Conservation (phyloP, 768 basidiomycete genomes). For the Suillus weaverae region DNA sequence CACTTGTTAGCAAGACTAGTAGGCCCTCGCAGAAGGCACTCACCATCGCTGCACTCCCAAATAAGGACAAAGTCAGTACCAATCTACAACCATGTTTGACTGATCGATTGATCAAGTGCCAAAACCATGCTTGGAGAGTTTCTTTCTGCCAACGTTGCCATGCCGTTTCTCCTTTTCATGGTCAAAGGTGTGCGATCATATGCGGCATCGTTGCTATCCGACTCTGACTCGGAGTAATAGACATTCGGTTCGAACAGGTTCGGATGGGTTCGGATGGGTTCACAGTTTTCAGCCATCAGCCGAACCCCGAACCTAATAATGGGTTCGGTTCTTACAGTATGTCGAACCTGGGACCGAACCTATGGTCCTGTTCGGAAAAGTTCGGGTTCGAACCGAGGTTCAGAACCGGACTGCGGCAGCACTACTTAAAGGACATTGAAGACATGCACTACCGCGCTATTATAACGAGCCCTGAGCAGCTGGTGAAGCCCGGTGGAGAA, state of each 20-base stretch:
- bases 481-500: background rate
- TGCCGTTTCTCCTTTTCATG: conserved; percentile 93
- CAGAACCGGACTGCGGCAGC: too few species aligned
- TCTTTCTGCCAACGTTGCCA: conserved; percentile 88
- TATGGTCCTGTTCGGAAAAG: too few species aligned
- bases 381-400: too few species aligned
- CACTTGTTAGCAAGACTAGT: conserved; percentile 15
- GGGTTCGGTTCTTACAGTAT: too few species aligned
- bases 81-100: conserved; percentile 77
- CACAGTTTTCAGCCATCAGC: too few species aligned
- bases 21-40: conserved; percentile 28
- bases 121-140: conserved; percentile 96
- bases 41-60: conserved; percentile 83
- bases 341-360: too few species aligned
- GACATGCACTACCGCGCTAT: background rate
- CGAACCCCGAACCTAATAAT: too few species aligned
- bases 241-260: too few species aligned
- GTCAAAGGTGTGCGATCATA: conserved; percentile 61
- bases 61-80: conserved; percentile 80
- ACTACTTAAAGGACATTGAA: background rate
- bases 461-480: background rate
- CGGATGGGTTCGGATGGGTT: too few species aligned
- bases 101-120: conserved; percentile 8
- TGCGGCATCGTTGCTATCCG: conserved; percentile 14
- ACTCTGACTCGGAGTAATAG: background rate